A percentile compares a stretch with the other conserved stretches of the same genome.
These are phyloP conservation scores for Cyclotella cryptica DNA, from an alignment of 108 stramenopile genomes.

Conservation along the genomic window DNA sequence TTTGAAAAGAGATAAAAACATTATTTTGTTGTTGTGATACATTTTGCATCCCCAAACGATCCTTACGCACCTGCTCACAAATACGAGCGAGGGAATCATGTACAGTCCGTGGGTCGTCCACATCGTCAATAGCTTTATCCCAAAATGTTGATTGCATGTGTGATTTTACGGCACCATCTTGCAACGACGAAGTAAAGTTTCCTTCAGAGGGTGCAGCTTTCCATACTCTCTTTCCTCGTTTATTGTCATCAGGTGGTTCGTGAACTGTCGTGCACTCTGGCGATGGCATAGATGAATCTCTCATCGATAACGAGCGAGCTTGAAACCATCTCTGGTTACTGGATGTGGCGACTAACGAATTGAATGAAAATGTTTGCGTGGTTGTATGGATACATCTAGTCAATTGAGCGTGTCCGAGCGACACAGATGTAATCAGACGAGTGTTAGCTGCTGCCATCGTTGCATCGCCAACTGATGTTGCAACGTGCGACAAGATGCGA, in stretches of 20 bases:
- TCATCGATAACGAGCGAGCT: conserved; percentile 4
- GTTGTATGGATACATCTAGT: not conserved
- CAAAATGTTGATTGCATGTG: conserved; percentile 22
- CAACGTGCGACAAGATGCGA: no score
- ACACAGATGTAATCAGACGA: not conserved
- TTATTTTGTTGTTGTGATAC: not conserved
- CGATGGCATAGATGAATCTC: not conserved
- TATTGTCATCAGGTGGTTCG: not conserved
- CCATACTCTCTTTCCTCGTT: conserved; percentile 47
- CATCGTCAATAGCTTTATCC: conserved; percentile 46
- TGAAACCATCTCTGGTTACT: not conserved
- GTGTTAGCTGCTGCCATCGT: no score
- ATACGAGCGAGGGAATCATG: conserved; percentile 43
- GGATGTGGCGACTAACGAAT: not conserved
- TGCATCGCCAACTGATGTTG: no score
- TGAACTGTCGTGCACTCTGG: not conserved
- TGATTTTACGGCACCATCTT: not conserved
- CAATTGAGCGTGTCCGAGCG: not conserved
- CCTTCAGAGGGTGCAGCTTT: conserved; percentile 16
- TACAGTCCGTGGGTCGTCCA: conserved; percentile 25
- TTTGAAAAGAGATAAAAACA: not conserved
- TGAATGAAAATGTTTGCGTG: no score
- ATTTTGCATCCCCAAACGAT: not conserved
- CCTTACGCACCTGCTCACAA: conserved; percentile 48
- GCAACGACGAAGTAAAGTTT: not conserved